Percentiles rank a stretch among this genome's conserved stretches.
phyloP scores from a whole-genome alignment of 2,329 filamentous ascomycete species.

The Botrytis cinerea region DNA sequence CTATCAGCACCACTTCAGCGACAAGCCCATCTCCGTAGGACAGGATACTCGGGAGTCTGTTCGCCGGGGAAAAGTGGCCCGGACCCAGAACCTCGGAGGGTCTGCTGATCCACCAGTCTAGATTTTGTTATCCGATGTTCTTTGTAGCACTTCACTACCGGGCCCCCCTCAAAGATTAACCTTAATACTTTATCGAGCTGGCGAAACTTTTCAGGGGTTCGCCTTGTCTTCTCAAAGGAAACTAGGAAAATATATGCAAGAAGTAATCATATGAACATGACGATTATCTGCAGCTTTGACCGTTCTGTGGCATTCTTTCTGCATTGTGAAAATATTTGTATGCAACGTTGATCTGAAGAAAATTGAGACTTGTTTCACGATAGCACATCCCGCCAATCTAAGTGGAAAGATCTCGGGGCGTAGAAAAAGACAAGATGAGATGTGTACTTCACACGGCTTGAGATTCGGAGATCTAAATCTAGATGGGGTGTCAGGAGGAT shows the following conservation, averaged over 20 bases:
- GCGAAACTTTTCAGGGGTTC: constrained; percentile 2
- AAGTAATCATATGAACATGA: constrained; percentile 15
- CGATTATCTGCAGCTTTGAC: constrained; percentile 3
- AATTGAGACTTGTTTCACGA: constrained; percentile 11
- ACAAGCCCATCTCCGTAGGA: background rate
- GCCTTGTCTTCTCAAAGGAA: background rate
- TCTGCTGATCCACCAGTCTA: constrained; percentile 19
- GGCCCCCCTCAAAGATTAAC: background rate
- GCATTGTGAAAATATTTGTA: background rate
- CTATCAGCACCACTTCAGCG: background rate
- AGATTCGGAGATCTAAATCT: constrained; percentile 21
- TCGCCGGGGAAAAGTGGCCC: background rate
- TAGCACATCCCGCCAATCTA: background rate
- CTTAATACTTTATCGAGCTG: background rate
- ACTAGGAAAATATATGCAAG: background rate
- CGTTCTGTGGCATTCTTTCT: background rate
- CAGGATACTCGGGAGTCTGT: constrained; percentile 1
- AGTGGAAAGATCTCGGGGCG: background rate
- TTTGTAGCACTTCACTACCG: background rate
- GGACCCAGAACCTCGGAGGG: constrained; percentile 7
- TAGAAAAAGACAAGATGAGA: constrained; percentile 3
- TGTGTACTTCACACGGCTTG: constrained; percentile 11
- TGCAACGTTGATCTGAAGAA: constrained; percentile 21
- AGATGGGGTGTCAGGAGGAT: constrained; percentile 20
- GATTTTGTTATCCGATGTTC: background rate